Evolutionary conservation across 495 filamentous ascomycete species (phyloP), one percentile per base, ranked within the genome.

Genomic region (Aspergillus haitiensis): DNA sequence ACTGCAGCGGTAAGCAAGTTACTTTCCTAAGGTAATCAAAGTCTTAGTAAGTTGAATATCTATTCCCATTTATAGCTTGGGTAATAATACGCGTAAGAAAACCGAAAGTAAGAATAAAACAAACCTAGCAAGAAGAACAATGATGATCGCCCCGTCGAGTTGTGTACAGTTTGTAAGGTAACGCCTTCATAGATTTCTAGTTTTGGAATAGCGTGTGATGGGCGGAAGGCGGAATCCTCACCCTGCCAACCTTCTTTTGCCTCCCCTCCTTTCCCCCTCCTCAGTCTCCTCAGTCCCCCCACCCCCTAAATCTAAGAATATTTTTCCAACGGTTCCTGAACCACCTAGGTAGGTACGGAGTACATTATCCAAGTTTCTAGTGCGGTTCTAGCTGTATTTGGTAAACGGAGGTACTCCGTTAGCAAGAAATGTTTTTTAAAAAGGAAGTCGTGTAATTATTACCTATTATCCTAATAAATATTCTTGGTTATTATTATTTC

Each of bases 251-350:
- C 31, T 7, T 18, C 12, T 15, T 15, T 15, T 15, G 9, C 39
- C 39, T 6, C 6, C 9, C 39, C 39, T 15, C 15, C 6, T 13
- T 15, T 13, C 42, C 42, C 21, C 12, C n/a, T 5, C 7, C 42
- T 27, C 21, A n/a, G n/a, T n/a, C n/a, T 18, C 42, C 39, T 15
- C 39, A 4, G 6, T 5, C 9, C 39, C 39, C 39, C 15, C 6
- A 42, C 39, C 21, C 12, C n/a, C n/a, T 10, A 48, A 31, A 48
- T 5, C 46, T 18, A 48, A 11, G 21, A 18, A 48, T 31, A 18
- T 48, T 40, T 53, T 53, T 13, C 32, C 50, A 57, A 57, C 55
- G 55, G 55, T 58, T 50, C 33, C 34, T 35, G 6, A 40, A 34
- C 45, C 13, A 7, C 18, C 18, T 21, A 50, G 47, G 11, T 27